phyloP scores from a whole-genome alignment of 371 early-diverging fungal species.

The Rhizopus sp. region DNA sequence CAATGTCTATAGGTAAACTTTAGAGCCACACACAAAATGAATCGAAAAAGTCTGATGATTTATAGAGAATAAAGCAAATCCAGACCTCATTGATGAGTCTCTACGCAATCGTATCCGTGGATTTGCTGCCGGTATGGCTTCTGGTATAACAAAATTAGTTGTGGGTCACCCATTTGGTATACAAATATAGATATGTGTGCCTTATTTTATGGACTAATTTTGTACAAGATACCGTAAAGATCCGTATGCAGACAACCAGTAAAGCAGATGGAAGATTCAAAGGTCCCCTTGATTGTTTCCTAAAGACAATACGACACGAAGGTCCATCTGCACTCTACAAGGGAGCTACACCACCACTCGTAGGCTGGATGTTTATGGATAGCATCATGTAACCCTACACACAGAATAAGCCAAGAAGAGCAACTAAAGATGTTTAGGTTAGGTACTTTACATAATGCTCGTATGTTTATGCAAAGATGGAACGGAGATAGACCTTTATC shows the following conservation, averaged over 20 bases:
- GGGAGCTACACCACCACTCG: slow-evolving; percentile 90
- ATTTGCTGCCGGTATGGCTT: slow-evolving; percentile 77
- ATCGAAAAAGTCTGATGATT: too few species aligned
- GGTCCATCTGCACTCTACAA: slow-evolving; percentile 86
- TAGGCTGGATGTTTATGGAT: slow-evolving; percentile 95
- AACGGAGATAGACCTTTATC: slow-evolving; percentile 66
- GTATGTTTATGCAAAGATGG: slow-evolving; percentile 63
- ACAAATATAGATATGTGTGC: not conserved
- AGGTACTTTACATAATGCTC: slow-evolving; percentile 82
- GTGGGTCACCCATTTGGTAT: slow-evolving; percentile 87
- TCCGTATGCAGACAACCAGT: slow-evolving; percentile 80
- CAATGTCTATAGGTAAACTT: not conserved
- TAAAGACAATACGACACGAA: slow-evolving; percentile 71
- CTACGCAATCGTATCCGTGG: slow-evolving; percentile 68
- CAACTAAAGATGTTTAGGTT: slow-evolving; percentile 50
- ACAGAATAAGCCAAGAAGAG: not conserved
- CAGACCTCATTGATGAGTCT: slow-evolving; percentile 43
- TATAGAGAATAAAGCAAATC: slow-evolving; percentile 22
- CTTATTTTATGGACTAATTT: not conserved
- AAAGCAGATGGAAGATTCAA: slow-evolving; percentile 74
- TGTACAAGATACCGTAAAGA: slow-evolving; percentile 72
- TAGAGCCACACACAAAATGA: not conserved
- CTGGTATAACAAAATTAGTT: slow-evolving; percentile 78
- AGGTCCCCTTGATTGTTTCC: slow-evolving; percentile 86
- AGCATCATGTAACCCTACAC: slow-evolving; percentile 62